Evolutionary conservation across 805 yeast genomes (phyloP), one percentile per base, ranked within the genome.

Genomic region (Alloascoidea hylecoeti): DNA sequence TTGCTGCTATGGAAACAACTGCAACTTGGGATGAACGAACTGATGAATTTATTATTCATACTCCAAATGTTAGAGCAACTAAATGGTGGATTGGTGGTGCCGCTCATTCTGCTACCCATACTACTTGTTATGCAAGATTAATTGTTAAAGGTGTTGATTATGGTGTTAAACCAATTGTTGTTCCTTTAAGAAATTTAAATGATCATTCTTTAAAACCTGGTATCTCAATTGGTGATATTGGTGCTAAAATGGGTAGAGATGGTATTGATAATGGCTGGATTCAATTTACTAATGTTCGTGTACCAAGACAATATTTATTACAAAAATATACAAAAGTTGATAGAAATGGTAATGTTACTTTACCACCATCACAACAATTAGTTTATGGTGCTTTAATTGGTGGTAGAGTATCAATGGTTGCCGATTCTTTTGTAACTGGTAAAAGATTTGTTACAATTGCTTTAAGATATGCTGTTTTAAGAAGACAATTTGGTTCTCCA

Each of bases 11-110:
- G 43, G 95, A 88, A 58, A 88, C 96, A n/a, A 80, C 86, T 13
- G 95, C 96, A 13, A 78, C 80, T 15, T 88, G 69, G 55, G 78
- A 84, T 55, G 60, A 63, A 15, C 60, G 58, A 14, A 68, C 67
- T 18, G 83, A 84, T 49, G 75, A 75, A 44, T 82, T 88, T 52
- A 54, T 70, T 39, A 75, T 88, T 50, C 71, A 83, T 53, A 88
- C 96, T 9, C 96, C 96, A 1, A 82, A 86, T 52, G 57, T 82
- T 39, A 88, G 94, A 28, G 96, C 96, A 34, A 86, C 96, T 17
- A 88, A 88, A 57, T 88, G 96, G 96, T 88, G 96, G 96, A 88
- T 88, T 50, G 96, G 96, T 36, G 96, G 96, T 49, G 96, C 96
- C 33, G 96, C 96, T 6, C 94, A 84, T 57, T 78, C 94, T 15